Percentiles rank a stretch among this genome's conserved stretches.
phyloP scores from a whole-genome alignment of 352 stramenopile genomes.

The Globisporangium camurandrum region DNA sequence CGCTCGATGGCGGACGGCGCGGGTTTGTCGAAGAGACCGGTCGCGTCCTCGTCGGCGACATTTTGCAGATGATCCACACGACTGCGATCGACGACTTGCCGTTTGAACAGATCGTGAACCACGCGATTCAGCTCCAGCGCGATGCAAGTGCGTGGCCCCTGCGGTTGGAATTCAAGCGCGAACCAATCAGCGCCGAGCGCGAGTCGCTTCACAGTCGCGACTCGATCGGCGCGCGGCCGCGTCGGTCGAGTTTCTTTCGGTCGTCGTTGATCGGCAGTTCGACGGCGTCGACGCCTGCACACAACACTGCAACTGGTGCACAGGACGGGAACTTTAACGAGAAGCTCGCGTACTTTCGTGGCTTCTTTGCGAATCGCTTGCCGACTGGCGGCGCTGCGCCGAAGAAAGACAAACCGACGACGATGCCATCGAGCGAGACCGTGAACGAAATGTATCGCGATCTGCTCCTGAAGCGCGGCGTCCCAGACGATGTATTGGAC shows the following conservation, averaged over 20 bases:
- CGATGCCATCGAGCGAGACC: constrained; percentile 46
- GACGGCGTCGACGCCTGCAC: no score
- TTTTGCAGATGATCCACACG: constrained; percentile 73
- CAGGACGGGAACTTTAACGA: constrained; percentile 81
- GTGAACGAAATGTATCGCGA: constrained; percentile 87
- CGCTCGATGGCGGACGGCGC: constrained; percentile 30
- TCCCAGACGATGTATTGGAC: constrained; percentile 80
- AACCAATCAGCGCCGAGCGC: constrained; percentile 26
- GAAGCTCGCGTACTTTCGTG: constrained; percentile 80
- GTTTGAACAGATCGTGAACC: constrained; percentile 78
- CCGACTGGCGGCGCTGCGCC: constrained; percentile 55
- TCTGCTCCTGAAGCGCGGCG: constrained; percentile 64
- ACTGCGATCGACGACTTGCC: constrained; percentile 74
- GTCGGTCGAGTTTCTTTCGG: constrained; percentile 71
- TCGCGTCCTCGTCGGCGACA: constrained; percentile 69
- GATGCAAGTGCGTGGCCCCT: constrained; percentile 63
- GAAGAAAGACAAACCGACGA: constrained; percentile 61
- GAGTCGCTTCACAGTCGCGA: neutral
- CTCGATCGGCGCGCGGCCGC: constrained; percentile 14
- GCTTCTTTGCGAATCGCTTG: constrained; percentile 79
- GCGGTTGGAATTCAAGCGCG: constrained; percentile 67
- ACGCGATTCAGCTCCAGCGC: constrained; percentile 66
- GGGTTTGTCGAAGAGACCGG: constrained; percentile 73
- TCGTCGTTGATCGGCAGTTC: constrained; percentile 62
- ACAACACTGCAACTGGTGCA: no score